Evolutionary conservation across 2,329 filamentous ascomycete species (phyloP), one percentile per base, ranked within the genome.

Genomic region (Beauveria asiatica): DNA sequence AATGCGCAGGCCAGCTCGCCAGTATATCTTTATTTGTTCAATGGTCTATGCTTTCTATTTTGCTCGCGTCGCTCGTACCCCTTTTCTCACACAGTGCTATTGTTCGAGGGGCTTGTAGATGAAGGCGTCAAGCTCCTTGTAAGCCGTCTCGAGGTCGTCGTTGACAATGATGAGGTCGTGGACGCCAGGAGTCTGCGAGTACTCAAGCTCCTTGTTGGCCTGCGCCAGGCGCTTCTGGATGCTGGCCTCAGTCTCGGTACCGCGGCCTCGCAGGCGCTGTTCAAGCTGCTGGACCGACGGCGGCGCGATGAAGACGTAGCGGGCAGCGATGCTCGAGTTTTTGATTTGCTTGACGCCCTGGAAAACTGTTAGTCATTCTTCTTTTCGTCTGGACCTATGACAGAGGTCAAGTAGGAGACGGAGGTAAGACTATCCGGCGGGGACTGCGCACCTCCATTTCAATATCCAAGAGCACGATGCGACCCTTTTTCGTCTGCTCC

Each of bases 261-360:
- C 87, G 61, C 90, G 81, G 39, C 87, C 88, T 50, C 89, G 81
- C 57, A 95, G 78, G 45, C 90, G 81, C 68, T 82, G 72, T 77
- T 96, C 92, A 42, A 97, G 80, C 54, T 85, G 81, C 67, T 88
- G 84, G 65, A 89, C 75, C 4, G 83, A 88, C 0, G 92, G 93
- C 13, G 92, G 92, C 41, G 88, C 84, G 63, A 97, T 82, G 74
- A 96, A 96, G 65, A 96, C 76, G 76, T 90, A 96, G 59, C 90
- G 85, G 8, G 91, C 89, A 60, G 86, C 81, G 64, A 92, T 83
- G 66, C 80, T 80, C 54, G 87, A 89, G 63, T 83, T 82, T 74
- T 92, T 91, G 69, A 97, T 89, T 76, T 97, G 92, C 78, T 96
- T 96, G 61, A 97, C 92, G 62, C 92, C 92, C 70, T 72, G 11